Evolutionary conservation across 2,329 filamentous ascomycete species (phyloP).

Genomic region (Pyrenophora seminiperda): DNA sequence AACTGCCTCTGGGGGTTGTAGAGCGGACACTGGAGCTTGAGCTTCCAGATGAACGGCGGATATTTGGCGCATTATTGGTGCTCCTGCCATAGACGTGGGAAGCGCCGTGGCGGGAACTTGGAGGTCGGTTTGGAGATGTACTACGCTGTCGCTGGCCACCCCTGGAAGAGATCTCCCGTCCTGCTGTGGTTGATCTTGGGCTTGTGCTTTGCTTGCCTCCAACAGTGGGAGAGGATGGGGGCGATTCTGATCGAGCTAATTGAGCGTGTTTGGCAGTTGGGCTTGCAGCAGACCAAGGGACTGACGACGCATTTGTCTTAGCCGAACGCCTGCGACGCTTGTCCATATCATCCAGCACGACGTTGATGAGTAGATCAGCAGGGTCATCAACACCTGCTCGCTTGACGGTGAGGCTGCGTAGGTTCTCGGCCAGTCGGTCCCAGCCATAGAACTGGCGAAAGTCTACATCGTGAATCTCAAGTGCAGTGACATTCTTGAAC

Average conservation of each 20-base stretch:
- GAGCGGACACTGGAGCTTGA: slow-evolving; percentile 77
- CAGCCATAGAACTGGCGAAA: slow-evolving; percentile 97
- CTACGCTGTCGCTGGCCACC: slow-evolving; percentile 65
- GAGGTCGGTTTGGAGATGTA: slow-evolving; percentile 78
- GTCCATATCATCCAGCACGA: slow-evolving; percentile 96
- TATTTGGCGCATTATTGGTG: slow-evolving; percentile 60
- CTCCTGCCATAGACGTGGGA: slow-evolving; percentile 67
- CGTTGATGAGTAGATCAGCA: slow-evolving; percentile 85
- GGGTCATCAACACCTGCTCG: slow-evolving; percentile 87
- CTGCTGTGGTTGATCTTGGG: slow-evolving; percentile 53
- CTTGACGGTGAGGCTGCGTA: slow-evolving; percentile 87
- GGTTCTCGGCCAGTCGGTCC: slow-evolving; percentile 90
- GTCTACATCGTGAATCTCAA: slow-evolving; percentile 95
- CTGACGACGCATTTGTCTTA: slow-evolving; percentile 79
- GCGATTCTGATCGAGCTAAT: slow-evolving; percentile 69
- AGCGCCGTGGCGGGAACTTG: slow-evolving; percentile 74
- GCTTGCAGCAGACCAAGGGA: slow-evolving; percentile 68
- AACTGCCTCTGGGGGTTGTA: slow-evolving; percentile 66
- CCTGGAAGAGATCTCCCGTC: slow-evolving; percentile 63
- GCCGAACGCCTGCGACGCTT: slow-evolving; percentile 85
- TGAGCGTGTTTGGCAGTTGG: slow-evolving; percentile 69
- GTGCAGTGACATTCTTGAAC: slow-evolving; percentile 93
- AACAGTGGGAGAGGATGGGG: slow-evolving; percentile 50
- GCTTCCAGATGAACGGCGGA: slow-evolving; percentile 88
- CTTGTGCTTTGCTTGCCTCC: slow-evolving; percentile 55